Evolutionary conservation across 768 basidiomycete genomes (phyloP).

Genomic region (Leucocoprinus sp.): DNA sequence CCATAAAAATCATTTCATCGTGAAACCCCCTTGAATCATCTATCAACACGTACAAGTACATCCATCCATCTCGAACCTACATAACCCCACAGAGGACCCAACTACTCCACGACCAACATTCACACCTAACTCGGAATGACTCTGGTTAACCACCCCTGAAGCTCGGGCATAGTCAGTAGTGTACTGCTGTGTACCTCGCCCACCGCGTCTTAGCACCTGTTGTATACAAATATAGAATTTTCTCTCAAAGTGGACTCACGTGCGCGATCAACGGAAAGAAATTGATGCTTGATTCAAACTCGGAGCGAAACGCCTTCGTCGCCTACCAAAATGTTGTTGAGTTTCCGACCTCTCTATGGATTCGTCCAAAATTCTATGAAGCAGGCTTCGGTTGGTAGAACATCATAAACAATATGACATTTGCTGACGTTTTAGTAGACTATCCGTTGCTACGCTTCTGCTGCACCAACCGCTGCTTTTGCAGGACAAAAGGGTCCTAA

Average conservation of each 20-base stretch:
- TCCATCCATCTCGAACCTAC: no score
- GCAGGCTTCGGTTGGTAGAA: constrained; percentile 37
- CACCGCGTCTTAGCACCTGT: no score
- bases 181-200: no score
- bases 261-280: constrained; percentile 11
- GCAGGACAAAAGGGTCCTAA: constrained; percentile 83
- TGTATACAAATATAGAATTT: no score
- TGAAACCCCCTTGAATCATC: no score
- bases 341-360: constrained; percentile 46
- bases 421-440: constrained; percentile 25
- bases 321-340: constrained; percentile 43
- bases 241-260: constrained; percentile 8
- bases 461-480: constrained; percentile 82
- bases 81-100: no score
- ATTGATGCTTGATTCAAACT: constrained; percentile 2
- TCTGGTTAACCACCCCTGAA: no score
- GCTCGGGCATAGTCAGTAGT: no score
- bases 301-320: constrained; percentile 13
- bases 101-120: no score
- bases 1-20: no score
- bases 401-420: constrained; percentile 8
- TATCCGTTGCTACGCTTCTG: constrained; percentile 60
- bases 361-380: constrained; percentile 45
- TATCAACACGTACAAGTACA: no score
- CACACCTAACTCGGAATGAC: no score